Percentiles rank a stretch among this genome's conserved stretches.
phyloP scores from a whole-genome alignment of 768 basidiomycete species.

The Royoungia palumana region DNA sequence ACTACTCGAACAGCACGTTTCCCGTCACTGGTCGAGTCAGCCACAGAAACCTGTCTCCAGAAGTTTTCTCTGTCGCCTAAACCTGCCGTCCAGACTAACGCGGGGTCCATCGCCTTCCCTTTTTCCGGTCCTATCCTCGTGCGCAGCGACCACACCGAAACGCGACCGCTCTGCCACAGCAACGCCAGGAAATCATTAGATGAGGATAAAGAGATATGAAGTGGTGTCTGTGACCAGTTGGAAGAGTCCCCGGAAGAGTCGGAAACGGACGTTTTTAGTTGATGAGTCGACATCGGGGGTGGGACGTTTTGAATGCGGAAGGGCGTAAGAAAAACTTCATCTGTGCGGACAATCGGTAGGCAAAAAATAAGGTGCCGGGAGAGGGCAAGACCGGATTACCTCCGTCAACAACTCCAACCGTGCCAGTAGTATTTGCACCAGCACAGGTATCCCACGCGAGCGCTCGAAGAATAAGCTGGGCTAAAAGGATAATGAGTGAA shows the following conservation, averaged over 20 bases:
- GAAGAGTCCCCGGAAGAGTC: background rate
- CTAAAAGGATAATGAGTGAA: constrained; percentile 30
- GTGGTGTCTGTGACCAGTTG: constrained; percentile 39
- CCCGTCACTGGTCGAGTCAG: constrained; percentile 2
- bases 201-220: constrained; percentile 63
- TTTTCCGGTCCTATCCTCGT: constrained; percentile 58
- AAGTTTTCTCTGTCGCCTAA: constrained; percentile 10
- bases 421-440: constrained; percentile 78
- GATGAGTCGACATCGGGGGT: constrained; percentile 91
- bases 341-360: constrained; percentile 38
- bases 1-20: constrained; percentile 22
- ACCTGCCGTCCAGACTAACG: constrained; percentile 33
- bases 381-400: constrained; percentile 44
- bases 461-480: constrained; percentile 51
- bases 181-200: constrained; percentile 56
- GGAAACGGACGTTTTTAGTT: constrained; percentile 31
- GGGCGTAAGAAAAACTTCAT: constrained; percentile 77
- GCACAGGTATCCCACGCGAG: constrained; percentile 79
- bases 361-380: background rate
- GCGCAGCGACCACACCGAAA: constrained; percentile 68
- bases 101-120: constrained; percentile 59
- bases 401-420: constrained; percentile 88
- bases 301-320: constrained; percentile 93
- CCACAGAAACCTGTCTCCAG: constrained; percentile 32
- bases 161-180: constrained; percentile 65